Conservation (phyloP, 305 asterid genomes). For the Fraxinus sp. region DNA sequence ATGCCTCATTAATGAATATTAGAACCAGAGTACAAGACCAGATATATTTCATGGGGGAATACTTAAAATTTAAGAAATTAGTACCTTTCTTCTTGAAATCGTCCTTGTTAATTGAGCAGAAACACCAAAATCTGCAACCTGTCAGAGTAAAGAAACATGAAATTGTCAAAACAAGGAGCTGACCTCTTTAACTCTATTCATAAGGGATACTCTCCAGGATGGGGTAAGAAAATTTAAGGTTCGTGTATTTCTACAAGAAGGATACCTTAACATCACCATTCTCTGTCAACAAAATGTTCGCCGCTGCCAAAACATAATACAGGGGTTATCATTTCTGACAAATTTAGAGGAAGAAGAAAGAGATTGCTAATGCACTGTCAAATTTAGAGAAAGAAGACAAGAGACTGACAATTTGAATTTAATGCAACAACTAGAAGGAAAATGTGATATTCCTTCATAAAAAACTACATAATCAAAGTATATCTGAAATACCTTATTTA, state of each 20-base stretch:
- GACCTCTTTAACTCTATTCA: slow-evolving; percentile 11
- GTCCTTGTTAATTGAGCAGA: slow-evolving; percentile 94
- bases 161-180: slow-evolving; percentile 14
- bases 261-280: slow-evolving; percentile 93
- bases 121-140: slow-evolving; percentile 99
- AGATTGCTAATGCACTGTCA: neutral
- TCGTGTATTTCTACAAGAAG: slow-evolving; percentile 21
- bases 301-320: slow-evolving; percentile 47
- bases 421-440: neutral
- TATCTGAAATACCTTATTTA: slow-evolving; percentile 9
- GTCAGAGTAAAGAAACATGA: slow-evolving; percentile 27
- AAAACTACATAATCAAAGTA: neutral
- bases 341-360: neutral
- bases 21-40: slow-evolving; percentile 3
- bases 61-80: slow-evolving; percentile 13
- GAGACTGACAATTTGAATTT: neutral
- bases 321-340: neutral
- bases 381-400: neutral
- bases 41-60: slow-evolving; percentile 15
- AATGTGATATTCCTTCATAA: neutral
- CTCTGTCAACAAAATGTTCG: slow-evolving; percentile 86
- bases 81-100: slow-evolving; percentile 91
- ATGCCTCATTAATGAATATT: neutral
- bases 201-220: slow-evolving; percentile 9
- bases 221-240: neutral